phyloP scores from a whole-genome alignment of 73 alveolate species.

The Stentor coeruleus region DNA sequence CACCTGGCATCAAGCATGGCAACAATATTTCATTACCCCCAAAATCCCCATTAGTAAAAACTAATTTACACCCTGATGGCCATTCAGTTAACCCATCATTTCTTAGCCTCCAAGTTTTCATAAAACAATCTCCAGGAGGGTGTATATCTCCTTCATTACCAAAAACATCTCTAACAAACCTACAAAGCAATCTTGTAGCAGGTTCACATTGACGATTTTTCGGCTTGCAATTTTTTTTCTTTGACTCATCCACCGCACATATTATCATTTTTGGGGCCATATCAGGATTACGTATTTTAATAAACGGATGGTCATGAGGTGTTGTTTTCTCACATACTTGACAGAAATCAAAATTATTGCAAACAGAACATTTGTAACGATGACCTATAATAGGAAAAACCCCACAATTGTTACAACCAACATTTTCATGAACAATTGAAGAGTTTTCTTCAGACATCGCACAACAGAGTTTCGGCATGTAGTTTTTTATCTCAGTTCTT shows the following conservation, averaged over 20 bases:
- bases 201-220: neutral
- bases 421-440: conserved; percentile 53
- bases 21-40: neutral
- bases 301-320: conserved; percentile 78
- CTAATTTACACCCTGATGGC: conserved; percentile 43
- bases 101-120: conserved; percentile 51
- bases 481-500: neutral
- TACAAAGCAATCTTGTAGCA: neutral
- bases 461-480: neutral
- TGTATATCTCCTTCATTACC: neutral
- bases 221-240: neutral
- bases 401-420: conserved; percentile 86
- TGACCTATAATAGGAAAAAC: conserved; percentile 66
- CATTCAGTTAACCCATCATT: conserved; percentile 47
- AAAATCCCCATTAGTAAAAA: conserved; percentile 43
- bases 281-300: conserved; percentile 67
- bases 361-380: conserved; percentile 81
- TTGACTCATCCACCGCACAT: neutral
- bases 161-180: neutral
- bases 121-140: conserved; percentile 32
- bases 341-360: conserved; percentile 82
- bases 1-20: conserved; percentile 39
- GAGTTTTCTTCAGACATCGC: neutral
- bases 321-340: conserved; percentile 77
- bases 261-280: conserved; percentile 42